These are phyloP conservation scores for Cavenderia fasciculata DNA, from an alignment of 78 protist species.

Conservation along the genomic window DNA sequence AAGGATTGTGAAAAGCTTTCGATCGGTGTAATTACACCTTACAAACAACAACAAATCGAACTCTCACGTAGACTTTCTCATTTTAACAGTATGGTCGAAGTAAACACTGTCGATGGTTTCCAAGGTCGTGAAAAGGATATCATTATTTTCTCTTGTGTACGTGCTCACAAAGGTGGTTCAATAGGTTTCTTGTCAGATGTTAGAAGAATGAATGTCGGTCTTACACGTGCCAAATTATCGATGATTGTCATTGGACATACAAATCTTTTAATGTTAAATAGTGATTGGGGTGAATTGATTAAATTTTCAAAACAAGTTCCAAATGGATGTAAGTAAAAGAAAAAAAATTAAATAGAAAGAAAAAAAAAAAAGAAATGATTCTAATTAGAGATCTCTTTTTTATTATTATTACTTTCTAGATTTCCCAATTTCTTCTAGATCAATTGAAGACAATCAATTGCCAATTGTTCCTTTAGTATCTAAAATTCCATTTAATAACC, in stretches of 20 bases:
- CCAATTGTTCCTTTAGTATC: too few relatives aligned
- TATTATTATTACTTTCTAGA: too few relatives aligned
- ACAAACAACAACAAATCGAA: constrained; percentile 82
- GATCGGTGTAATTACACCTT: constrained; percentile 92
- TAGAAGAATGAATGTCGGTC: constrained; percentile 94
- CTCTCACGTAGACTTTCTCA: background rate
- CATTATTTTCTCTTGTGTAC: constrained; percentile 88
- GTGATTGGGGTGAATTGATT: constrained; percentile 36
- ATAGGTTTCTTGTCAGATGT: constrained; percentile 91
- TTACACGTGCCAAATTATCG: constrained; percentile 87
- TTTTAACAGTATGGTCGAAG: constrained; percentile 11
- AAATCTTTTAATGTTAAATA: background rate
- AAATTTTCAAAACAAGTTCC: background rate
- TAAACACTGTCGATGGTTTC: constrained; percentile 77
- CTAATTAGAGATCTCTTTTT: too few relatives aligned
- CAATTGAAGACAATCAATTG: too few relatives aligned
- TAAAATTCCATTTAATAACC: too few relatives aligned
- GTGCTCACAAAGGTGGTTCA: constrained; percentile 70
- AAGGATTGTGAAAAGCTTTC: background rate
- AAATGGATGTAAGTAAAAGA: constrained; percentile 46
- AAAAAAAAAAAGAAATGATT: too few relatives aligned
- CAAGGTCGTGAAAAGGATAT: constrained; percentile 93
- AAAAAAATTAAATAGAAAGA: too few relatives aligned
- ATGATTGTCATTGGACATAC: constrained; percentile 85
- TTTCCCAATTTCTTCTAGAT: too few relatives aligned